Evolutionary conservation across 1,139 yeast genomes (phyloP).

Genomic region (Saccharomyces hybrid): DNA sequence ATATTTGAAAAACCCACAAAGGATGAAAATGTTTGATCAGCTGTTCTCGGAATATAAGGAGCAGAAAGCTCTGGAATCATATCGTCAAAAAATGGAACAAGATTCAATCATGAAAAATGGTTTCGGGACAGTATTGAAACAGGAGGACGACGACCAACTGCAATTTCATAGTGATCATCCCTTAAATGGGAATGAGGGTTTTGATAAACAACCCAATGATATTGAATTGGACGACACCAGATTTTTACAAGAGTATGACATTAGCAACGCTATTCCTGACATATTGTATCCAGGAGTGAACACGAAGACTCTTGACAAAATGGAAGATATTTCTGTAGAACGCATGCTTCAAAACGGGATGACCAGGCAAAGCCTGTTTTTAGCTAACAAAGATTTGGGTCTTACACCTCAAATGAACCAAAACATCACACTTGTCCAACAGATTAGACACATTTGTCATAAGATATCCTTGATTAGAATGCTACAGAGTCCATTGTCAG

Average conservation of each 20-base stretch:
- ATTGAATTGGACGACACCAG: constrained; percentile 34
- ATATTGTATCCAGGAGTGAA: constrained; percentile 49
- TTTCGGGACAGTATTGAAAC: constrained; percentile 25
- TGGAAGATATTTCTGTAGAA: constrained; percentile 43
- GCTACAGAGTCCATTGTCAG: constrained; percentile 57
- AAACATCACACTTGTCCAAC: constrained; percentile 76
- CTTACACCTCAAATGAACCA: constrained; percentile 52
- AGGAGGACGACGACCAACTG: constrained; percentile 20
- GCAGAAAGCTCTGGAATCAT: constrained; percentile 26
- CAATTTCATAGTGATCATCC: neutral
- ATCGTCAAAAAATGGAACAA: constrained; percentile 24
- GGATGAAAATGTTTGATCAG: constrained; percentile 41
- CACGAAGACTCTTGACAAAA: constrained; percentile 40
- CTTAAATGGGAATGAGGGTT: constrained; percentile 7
- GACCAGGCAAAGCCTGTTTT: constrained; percentile 21
- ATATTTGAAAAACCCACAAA: constrained; percentile 49
- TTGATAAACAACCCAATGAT: constrained; percentile 25
- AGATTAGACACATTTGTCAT: constrained; percentile 78
- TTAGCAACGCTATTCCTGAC: constrained; percentile 73
- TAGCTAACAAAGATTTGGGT: constrained; percentile 44
- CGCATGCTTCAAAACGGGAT: constrained; percentile 32
- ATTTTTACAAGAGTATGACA: constrained; percentile 76
- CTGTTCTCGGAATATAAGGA: constrained; percentile 25
- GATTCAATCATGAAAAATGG: constrained; percentile 33
- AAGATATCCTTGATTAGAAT: constrained; percentile 82